These are phyloP conservation scores for Phialophora expanda DNA, from an alignment of 2,329 filamentous ascomycete genomes.

Conservation along the genomic window DNA sequence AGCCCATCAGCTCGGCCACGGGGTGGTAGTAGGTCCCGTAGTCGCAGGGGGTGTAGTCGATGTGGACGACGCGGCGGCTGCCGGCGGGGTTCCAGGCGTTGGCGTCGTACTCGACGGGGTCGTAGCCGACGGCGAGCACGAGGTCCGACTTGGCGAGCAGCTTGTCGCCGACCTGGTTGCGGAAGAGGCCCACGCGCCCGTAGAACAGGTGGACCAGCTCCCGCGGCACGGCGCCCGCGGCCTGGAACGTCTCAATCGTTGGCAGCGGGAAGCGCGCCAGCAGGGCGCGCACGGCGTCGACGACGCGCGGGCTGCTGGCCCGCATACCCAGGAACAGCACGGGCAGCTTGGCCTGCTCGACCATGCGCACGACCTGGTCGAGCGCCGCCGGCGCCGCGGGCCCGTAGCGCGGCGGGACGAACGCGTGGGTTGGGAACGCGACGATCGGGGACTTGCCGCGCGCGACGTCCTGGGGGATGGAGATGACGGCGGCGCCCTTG, in stretches of 20 bases:
- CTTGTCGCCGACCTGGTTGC: slow-evolving; percentile 56
- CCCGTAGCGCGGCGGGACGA: slow-evolving; percentile 51
- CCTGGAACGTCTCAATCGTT: slow-evolving; percentile 59
- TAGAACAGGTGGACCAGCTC: slow-evolving; percentile 53
- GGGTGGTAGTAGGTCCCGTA: slow-evolving; percentile 53
- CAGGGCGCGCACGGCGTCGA: slow-evolving; percentile 51
- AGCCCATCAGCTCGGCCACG: slow-evolving; percentile 51
- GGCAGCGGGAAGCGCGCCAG: slow-evolving; percentile 51
- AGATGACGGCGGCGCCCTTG: slow-evolving; percentile 52
- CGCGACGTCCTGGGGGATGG: slow-evolving; percentile 54
- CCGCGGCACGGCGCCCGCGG: slow-evolving; percentile 54
- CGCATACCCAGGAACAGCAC: slow-evolving; percentile 56
- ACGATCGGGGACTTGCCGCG: slow-evolving; percentile 47
- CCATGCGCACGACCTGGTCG: slow-evolving; percentile 45
- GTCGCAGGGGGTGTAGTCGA: slow-evolving; percentile 50
- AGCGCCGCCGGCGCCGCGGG: slow-evolving; percentile 46
- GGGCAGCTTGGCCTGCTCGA: slow-evolving; percentile 47
- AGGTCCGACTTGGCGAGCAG: slow-evolving; percentile 53
- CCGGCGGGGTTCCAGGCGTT: slow-evolving; percentile 52
- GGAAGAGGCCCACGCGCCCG: slow-evolving; percentile 56
- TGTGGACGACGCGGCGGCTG: slow-evolving; percentile 50
- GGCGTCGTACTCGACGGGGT: slow-evolving; percentile 57
- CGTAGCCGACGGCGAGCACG: slow-evolving; percentile 55
- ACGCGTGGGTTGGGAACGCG: slow-evolving; percentile 49
- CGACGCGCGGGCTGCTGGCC: slow-evolving; percentile 49